Conservation (phyloP, 495 filamentous ascomycete genomes). For the Trichoderma parareesei region DNA sequence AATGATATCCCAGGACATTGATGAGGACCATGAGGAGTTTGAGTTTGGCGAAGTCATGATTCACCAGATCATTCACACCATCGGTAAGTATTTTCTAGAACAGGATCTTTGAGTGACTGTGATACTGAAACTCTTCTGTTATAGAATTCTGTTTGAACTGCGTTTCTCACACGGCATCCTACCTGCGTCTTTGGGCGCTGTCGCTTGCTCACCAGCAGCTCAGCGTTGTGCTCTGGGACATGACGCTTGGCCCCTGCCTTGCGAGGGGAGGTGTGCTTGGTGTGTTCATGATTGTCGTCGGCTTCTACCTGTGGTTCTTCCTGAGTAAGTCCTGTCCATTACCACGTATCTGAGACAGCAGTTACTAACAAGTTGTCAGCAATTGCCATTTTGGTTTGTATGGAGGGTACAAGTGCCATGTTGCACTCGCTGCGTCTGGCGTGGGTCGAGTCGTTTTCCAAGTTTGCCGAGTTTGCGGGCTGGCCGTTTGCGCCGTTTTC, state of each 20-base stretch:
- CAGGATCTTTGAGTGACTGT: conserved; percentile 13
- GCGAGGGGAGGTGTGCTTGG: conserved; percentile 54
- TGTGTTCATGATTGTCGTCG: conserved; percentile 67
- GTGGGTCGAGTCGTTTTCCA: conserved; percentile 99
- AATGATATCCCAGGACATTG: conserved; percentile 78
- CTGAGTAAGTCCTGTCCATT: conserved; percentile 41
- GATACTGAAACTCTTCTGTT: neutral
- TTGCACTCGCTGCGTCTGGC: conserved; percentile 91
- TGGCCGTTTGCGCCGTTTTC: conserved; percentile 88
- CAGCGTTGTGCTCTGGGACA: conserved; percentile 88
- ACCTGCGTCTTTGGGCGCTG: conserved; percentile 96
- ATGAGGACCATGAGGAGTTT: conserved; percentile 85
- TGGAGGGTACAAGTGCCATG: conserved; percentile 87
- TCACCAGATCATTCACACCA: conserved; percentile 98
- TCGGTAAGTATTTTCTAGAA: conserved; percentile 50
- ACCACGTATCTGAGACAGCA: neutral
- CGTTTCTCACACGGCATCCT: conserved; percentile 97
- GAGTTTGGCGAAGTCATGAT: conserved; percentile 96
- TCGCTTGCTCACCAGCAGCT: conserved; percentile 98
- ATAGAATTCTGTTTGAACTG: conserved; percentile 97
- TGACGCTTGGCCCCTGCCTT: conserved; percentile 81
- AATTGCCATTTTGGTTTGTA: conserved; percentile 45
- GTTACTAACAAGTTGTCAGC: conserved; percentile 17
- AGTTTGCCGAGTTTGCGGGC: conserved; percentile 95
- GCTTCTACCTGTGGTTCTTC: conserved; percentile 82